Conservation (phyloP, 1,284 basidiomycete genomes). For the Cryptococcus floricola region DNA sequence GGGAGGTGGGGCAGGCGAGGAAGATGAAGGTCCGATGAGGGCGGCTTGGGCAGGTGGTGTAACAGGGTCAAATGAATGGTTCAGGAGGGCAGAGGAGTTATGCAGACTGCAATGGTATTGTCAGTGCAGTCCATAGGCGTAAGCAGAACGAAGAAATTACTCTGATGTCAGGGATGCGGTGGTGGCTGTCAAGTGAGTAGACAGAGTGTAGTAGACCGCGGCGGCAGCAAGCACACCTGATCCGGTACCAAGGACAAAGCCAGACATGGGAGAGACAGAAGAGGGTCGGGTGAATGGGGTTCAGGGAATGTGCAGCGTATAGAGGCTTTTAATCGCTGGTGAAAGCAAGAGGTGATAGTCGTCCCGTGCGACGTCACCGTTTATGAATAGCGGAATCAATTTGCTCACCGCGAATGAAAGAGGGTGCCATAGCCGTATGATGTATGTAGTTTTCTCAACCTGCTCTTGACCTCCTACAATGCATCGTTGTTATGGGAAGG, state of each 20-base stretch:
- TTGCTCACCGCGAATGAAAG: no score
- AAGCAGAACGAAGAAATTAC: conserved; percentile 25
- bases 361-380: no score
- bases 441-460: no score
- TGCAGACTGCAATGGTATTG: conserved; percentile 15
- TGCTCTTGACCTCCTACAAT: no score
- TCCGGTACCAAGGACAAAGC: conserved; percentile 42
- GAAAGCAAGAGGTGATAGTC: no score
- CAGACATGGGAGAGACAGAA: conserved; percentile 26
- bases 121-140: background rate
- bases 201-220: conserved; percentile 46
- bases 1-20: conserved; percentile 14
- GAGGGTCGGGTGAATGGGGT: background rate
- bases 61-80: conserved; percentile 28
- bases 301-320: background rate
- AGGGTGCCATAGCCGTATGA: no score
- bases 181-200: conserved; percentile 23
- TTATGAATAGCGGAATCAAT: no score
- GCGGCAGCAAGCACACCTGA: conserved; percentile 41
- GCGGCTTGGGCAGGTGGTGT: conserved; percentile 27
- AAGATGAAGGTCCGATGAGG: conserved; percentile 27
- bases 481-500: no score
- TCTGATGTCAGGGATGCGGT: conserved; percentile 29
- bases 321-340: no score
- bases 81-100: conserved; percentile 24